Conservation (phyloP, 805 yeast genomes). For the Barnettozyma vustinii region DNA sequence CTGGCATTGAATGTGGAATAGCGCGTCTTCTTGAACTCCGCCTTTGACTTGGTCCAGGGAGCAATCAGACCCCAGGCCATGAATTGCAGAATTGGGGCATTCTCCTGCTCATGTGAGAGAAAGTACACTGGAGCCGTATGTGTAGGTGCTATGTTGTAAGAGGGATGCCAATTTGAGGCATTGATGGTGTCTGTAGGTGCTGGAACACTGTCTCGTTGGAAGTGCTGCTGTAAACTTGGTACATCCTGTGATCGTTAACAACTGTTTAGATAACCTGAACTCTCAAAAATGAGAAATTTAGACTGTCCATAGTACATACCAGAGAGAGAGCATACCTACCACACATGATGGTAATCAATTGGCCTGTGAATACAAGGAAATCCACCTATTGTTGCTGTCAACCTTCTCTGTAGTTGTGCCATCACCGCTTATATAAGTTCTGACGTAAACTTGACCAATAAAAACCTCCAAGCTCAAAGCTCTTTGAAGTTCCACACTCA, state of each 20-base stretch:
- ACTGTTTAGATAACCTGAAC: not conserved
- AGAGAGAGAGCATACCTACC: constrained; percentile 52
- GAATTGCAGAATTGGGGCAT: constrained; percentile 31
- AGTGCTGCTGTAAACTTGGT: constrained; percentile 7
- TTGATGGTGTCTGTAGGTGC: constrained; percentile 8
- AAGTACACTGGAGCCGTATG: constrained; percentile 37
- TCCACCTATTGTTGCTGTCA: no score
- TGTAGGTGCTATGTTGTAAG: constrained; percentile 64
- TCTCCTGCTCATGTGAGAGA: constrained; percentile 1
- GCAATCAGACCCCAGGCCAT: constrained; percentile 87
- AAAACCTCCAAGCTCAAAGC: not conserved
- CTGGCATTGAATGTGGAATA: constrained; percentile 71
- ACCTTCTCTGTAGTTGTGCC: no score
- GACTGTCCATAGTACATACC: constrained; percentile 27
- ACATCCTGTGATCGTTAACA: constrained; percentile 11
- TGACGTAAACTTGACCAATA: not conserved
- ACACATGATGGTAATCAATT: constrained; percentile 39
- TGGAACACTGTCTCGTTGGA: constrained; percentile 10
- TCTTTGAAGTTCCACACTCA: not conserved
- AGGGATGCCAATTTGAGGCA: constrained; percentile 25
- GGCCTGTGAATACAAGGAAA: not conserved
- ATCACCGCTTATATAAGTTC: not conserved
- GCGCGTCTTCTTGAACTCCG: constrained; percentile 24
- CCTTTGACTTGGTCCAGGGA: constrained; percentile 44
- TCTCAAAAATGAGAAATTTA: no score